Evolutionary conservation across 2,329 filamentous ascomycete genomes (phyloP).

Genomic region (Aureobasidium sp.): DNA sequence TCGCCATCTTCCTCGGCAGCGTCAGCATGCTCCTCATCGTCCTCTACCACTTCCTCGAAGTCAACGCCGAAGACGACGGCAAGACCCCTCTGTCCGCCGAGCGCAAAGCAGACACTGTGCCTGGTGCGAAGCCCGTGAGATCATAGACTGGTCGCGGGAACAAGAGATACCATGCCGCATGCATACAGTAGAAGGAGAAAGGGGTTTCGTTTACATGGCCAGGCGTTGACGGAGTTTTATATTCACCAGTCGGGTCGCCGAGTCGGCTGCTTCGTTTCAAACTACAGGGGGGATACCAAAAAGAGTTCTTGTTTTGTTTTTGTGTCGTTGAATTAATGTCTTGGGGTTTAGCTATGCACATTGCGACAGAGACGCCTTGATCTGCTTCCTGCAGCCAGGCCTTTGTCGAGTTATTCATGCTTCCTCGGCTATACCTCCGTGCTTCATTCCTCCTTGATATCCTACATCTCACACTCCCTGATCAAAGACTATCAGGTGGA

Average conservation of each 20-base stretch:
- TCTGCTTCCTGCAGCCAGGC: background rate
- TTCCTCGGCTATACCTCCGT: background rate
- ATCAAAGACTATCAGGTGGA: background rate
- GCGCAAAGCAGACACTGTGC: conserved; percentile 29
- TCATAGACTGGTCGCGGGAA: background rate
- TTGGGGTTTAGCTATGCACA: background rate
- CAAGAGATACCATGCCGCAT: background rate
- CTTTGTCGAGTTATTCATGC: background rate
- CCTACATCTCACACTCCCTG: background rate
- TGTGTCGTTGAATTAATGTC: background rate
- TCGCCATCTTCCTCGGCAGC: conserved; percentile 89
- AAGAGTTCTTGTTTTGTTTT: background rate
- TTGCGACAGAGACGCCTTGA: background rate
- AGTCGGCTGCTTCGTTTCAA: background rate
- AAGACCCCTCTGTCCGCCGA: conserved; percentile 22
- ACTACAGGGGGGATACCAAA: background rate
- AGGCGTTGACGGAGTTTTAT: background rate
- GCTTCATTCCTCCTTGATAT: background rate
- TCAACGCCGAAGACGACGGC: conserved; percentile 64
- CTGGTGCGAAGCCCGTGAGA: conserved; percentile 20
- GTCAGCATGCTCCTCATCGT: conserved; percentile 88
- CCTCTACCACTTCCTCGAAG: conserved; percentile 90
- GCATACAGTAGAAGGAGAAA: background rate
- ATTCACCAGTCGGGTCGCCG: background rate
- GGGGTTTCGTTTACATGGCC: background rate